Conservation (phyloP, 257 asterid genomes). For the Nicotiana attenuata region DNA sequence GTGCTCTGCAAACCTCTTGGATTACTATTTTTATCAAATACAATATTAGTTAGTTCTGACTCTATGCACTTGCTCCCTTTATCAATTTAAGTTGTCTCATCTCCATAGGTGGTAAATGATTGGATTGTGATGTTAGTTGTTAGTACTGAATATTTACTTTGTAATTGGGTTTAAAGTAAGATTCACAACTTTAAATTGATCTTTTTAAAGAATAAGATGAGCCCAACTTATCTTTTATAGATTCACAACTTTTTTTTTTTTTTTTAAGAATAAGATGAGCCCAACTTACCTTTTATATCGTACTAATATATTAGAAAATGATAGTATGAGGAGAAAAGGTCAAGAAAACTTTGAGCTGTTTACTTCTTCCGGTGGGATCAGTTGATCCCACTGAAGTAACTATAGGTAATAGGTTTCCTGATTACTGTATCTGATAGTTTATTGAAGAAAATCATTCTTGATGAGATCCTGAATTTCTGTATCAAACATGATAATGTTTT, state of each 20-base stretch:
- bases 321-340: neutral
- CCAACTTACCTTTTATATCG: neutral
- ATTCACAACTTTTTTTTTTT: neutral
- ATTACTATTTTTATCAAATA: neutral
- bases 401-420: neutral
- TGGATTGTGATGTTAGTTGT: neutral
- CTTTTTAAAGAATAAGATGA: neutral
- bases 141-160: neutral
- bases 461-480: neutral
- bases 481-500: neutral
- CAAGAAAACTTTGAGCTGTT: neutral
- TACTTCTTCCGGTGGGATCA: neutral
- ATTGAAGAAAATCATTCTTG: neutral
- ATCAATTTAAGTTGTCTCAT: neutral
- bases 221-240: neutral
- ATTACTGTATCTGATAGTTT: neutral
- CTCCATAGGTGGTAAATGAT: neutral
- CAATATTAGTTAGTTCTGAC: neutral
- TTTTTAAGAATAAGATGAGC: neutral
- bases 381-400: neutral
- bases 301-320: slow-evolving; percentile 1
- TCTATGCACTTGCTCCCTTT: neutral
- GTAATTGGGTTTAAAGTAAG: neutral
- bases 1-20: neutral
- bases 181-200: neutral